phyloP scores from a whole-genome alignment of 1,284 basidiomycete species.

The Moesziomyces sp. region DNA sequence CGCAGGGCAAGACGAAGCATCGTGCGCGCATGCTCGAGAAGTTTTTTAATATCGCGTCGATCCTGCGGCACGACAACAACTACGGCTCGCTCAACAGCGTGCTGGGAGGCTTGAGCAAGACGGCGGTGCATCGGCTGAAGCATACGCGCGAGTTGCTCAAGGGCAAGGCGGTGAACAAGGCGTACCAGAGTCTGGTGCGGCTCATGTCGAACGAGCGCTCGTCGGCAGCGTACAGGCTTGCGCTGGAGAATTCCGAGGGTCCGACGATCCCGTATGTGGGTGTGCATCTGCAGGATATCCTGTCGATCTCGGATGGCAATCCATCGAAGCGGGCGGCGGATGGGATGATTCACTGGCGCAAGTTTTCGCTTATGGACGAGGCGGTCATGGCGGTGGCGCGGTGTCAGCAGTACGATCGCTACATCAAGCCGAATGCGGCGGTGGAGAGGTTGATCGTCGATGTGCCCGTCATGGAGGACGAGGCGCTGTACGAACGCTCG shows the following conservation, averaged over 20 bases:
- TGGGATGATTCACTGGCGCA: conserved; percentile 61
- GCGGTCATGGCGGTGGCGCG: conserved; percentile 57
- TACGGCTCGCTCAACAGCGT: conserved; percentile 61
- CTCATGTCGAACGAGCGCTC: conserved; percentile 58
- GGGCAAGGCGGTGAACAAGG: conserved; percentile 56
- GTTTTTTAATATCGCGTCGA: conserved; percentile 60
- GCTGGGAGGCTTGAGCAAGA: conserved; percentile 58
- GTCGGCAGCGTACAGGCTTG: conserved; percentile 58
- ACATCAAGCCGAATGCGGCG: conserved; percentile 15
- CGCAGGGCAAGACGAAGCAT: conserved; percentile 57
- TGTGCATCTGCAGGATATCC: conserved; percentile 62
- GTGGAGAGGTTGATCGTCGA: conserved; percentile 53
- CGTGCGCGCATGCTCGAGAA: conserved; percentile 61
- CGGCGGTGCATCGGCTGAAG: conserved; percentile 57
- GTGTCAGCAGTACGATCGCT: conserved; percentile 56
- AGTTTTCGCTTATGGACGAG: conserved; percentile 62
- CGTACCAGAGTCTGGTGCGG: conserved; percentile 50
- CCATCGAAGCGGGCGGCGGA: conserved; percentile 49
- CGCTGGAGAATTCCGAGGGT: conserved; percentile 57
- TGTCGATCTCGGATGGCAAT: conserved; percentile 61
- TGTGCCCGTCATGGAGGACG: conserved; percentile 59
- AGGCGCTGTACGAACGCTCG: conserved; percentile 50
- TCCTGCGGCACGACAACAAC: conserved; percentile 58
- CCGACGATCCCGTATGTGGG: conserved; percentile 62
- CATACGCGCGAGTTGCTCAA: conserved; percentile 56